A percentile compares a stretch with the other conserved stretches of the same genome.
These are phyloP conservation scores for Ustulina deusta DNA, from an alignment of 2,329 filamentous ascomycete species.

Conservation along the genomic window DNA sequence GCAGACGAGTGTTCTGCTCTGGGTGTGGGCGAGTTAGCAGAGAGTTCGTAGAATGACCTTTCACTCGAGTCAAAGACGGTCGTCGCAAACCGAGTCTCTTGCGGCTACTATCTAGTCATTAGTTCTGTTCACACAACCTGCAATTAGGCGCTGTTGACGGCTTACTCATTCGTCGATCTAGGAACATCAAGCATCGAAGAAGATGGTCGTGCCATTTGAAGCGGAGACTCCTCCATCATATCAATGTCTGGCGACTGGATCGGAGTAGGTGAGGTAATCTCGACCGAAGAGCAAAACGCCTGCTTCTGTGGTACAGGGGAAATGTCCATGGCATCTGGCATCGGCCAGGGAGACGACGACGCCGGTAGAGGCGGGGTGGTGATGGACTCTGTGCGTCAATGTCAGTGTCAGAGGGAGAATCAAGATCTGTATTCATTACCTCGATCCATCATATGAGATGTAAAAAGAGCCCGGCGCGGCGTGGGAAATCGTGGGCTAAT, in stretches of 20 bases:
- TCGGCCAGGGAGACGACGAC: conserved; percentile 81
- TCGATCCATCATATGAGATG: conserved; percentile 73
- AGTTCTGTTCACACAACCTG: conserved; percentile 33
- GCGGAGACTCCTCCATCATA: conserved; percentile 69
- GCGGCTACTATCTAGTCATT: conserved; percentile 65
- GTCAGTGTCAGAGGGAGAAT: conserved; percentile 27
- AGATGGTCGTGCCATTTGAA: conserved; percentile 59
- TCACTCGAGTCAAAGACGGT: conserved; percentile 79
- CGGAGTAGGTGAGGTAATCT: conserved; percentile 79
- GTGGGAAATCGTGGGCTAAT: conserved; percentile 83
- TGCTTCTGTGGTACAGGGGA: conserved; percentile 92
- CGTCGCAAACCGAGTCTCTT: conserved; percentile 74
- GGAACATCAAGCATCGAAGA: conserved; percentile 60
- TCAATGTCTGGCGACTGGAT: conserved; percentile 59
- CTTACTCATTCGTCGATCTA: conserved; percentile 67
- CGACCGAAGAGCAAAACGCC: conserved; percentile 73
- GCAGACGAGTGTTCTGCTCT: conserved; percentile 56
- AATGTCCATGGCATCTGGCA: conserved; percentile 88
- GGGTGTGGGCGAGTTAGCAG: conserved; percentile 59
- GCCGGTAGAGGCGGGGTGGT: conserved; percentile 83
- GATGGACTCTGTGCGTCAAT: conserved; percentile 69
- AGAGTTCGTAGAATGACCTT: conserved; percentile 77
- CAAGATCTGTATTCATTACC: conserved; percentile 61
- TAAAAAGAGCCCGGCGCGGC: conserved; percentile 86
- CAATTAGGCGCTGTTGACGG: conserved; percentile 35